Evolutionary conservation across 2,329 filamentous ascomycete genomes (phyloP).

Genomic region (Trichoderma sp.): DNA sequence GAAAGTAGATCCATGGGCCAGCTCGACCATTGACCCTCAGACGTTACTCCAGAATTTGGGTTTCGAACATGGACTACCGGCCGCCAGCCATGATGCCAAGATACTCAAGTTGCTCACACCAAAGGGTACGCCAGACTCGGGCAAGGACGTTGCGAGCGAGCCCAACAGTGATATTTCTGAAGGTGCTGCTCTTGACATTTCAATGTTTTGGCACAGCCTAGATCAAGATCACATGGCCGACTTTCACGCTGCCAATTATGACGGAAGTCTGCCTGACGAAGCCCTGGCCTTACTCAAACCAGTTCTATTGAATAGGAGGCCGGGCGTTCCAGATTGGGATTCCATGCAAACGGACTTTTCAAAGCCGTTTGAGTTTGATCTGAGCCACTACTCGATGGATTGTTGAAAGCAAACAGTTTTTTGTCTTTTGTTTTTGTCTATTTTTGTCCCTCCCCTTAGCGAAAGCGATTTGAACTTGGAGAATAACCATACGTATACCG

Average conservation of each 20-base stretch:
- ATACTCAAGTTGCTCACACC: conserved; percentile 56
- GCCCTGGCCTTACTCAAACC: conserved; percentile 27
- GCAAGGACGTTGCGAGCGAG: conserved; percentile 58
- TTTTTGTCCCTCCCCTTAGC: background rate
- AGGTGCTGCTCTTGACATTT: conserved; percentile 51
- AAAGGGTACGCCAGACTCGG: conserved; percentile 63
- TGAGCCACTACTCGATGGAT: conserved; percentile 37
- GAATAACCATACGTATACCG: background rate
- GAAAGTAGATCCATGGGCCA: conserved; percentile 36
- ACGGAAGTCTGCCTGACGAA: conserved; percentile 21
- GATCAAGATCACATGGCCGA: conserved; percentile 45
- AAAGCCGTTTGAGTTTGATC: conserved; percentile 54
- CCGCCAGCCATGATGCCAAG: conserved; percentile 51
- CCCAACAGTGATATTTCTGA: conserved; percentile 62
- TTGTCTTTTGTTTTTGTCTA: background rate
- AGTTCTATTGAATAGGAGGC: conserved; percentile 29
- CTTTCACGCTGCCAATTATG: conserved; percentile 36
- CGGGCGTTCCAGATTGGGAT: conserved; percentile 43
- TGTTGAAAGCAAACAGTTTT: conserved; percentile 21
- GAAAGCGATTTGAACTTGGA: conserved; percentile 3
- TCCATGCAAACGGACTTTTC: conserved; percentile 49
- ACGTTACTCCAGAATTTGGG: conserved; percentile 35
- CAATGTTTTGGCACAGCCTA: conserved; percentile 49
- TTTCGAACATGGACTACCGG: conserved; percentile 37
- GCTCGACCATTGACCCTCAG: conserved; percentile 52